Base-by-base conservation (phyloP, 2,329 filamentous ascomycete species). In the Trichoderma oligosporum region DNA sequence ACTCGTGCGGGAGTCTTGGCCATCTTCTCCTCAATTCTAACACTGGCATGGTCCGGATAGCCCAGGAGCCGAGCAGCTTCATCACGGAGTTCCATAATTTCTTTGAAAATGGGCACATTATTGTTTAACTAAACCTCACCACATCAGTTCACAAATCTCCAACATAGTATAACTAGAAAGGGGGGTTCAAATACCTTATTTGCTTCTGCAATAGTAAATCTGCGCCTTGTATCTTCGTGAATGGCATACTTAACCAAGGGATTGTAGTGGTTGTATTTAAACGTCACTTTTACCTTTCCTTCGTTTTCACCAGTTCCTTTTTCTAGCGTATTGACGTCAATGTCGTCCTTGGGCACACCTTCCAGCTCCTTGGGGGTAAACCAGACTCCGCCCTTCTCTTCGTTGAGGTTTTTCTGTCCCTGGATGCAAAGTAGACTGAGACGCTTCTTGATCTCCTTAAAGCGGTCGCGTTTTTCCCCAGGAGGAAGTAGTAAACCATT, bases 381-480 rank as follows among this genome's bases (percentile, higher is more conserved):
- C 88, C 89, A 94, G 52, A 92, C 74, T 2, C 85, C 87, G n/a
- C 86, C 87, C 64, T 86, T 86, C 74, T 94, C 89, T 71, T 93
- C 89, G 67, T 92, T 92, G 58, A 93, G 76, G 65, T 87, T 89
- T 77, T 91, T 91, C 68, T 88, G 83, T 72, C 90, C 90, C 57
- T 84, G 78, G 59, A 92, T 91, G 66, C 82, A 79, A 63, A 93
- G 81, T 69, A 87, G 82, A 62, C 85, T 88, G 56, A 94, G 76
- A 11, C 88, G 78, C 78, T 90, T 89, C 81, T 91, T 89, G 74
- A 93, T 91, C 71, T 87, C 87, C 77, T 91, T 93, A 80, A 93
- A 93, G 42, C 88, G 82, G 64, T 91, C 88, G 61, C 88, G 76
- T 74, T 91, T 77, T 4, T 80, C 76, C 1, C 88, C 88, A 22